These are phyloP conservation scores for Apiospora sp. DNA, from an alignment of 2,329 filamentous ascomycete species.

Conservation along the genomic window DNA sequence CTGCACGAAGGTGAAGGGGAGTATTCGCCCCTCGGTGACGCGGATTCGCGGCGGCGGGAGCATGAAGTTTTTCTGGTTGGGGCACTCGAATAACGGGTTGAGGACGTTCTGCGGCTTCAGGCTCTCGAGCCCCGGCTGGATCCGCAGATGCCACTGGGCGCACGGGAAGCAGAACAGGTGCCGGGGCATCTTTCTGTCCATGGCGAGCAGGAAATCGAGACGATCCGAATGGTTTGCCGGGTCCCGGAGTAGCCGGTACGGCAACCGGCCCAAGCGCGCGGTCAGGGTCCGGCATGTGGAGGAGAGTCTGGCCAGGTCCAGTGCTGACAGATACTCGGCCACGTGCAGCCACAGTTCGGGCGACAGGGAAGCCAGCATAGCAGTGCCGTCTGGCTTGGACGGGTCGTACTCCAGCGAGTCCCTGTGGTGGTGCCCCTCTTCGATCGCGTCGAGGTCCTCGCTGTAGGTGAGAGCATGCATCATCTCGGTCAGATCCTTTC, in stretches of 20 bases:
- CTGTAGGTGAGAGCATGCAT: conserved; percentile 15
- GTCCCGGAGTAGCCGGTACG: conserved; percentile 16
- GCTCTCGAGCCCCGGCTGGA: conserved; percentile 13
- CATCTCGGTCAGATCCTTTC: conserved; percentile 22
- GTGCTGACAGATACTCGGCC: conserved; percentile 15
- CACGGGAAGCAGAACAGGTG: conserved; percentile 23
- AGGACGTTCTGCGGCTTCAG: not conserved
- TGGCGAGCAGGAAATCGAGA: conserved; percentile 3
- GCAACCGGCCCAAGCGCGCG: not conserved
- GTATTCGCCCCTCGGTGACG: conserved; percentile 3
- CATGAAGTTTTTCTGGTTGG: not conserved
- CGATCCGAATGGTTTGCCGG: not conserved
- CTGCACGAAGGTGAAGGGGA: conserved; percentile 18
- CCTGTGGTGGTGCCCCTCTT: not conserved
- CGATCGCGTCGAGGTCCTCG: conserved; percentile 9
- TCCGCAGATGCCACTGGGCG: conserved; percentile 22
- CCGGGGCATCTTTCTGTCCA: conserved; percentile 7
- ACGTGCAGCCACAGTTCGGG: conserved; percentile 5
- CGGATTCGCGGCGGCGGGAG: conserved; percentile 19
- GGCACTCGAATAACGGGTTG: conserved; percentile 21
- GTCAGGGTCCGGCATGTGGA: conserved; percentile 8
- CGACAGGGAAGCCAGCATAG: not conserved
- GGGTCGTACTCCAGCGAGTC: conserved; percentile 15
- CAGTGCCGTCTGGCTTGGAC: conserved; percentile 14
- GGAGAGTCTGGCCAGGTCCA: conserved; percentile 11